Percentiles rank a stretch among this genome's conserved stretches.
Evolutionary conservation across 2,329 filamentous ascomycete genomes (phyloP).

Genomic region (Pseudogymnoascus sp.): DNA sequence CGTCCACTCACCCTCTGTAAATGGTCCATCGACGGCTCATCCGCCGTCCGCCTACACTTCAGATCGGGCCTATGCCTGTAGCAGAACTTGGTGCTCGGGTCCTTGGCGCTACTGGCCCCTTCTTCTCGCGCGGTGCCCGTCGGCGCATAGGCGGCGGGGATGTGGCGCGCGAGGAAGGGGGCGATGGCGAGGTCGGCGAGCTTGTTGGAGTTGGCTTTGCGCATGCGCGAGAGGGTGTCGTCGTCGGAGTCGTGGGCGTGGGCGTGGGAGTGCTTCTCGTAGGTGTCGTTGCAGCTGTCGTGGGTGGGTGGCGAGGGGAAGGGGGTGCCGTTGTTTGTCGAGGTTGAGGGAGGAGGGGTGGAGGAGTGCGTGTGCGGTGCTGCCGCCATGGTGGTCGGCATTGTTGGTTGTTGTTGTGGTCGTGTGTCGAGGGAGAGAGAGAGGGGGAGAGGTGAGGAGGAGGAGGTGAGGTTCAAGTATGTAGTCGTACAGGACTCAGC

Average conservation of each 20-base stretch:
- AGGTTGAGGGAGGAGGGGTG: neutral
- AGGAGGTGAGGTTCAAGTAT: neutral
- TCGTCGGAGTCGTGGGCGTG: no score
- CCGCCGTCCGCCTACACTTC: slow-evolving; percentile 85
- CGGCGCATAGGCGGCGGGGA: slow-evolving; percentile 80
- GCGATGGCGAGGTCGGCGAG: slow-evolving; percentile 25
- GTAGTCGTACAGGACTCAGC: neutral
- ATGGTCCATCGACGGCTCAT: slow-evolving; percentile 93
- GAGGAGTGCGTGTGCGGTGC: neutral
- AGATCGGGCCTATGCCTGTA: slow-evolving; percentile 91
- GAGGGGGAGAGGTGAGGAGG: neutral
- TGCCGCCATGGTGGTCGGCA: neutral
- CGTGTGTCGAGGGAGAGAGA: neutral
- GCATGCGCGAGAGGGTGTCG: neutral
- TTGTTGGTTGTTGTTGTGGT: neutral
- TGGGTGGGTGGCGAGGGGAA: slow-evolving; percentile 16
- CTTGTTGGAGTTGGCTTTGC: slow-evolving; percentile 22
- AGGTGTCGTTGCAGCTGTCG: slow-evolving; percentile 20
- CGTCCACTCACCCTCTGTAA: slow-evolving; percentile 67
- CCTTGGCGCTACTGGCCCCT: slow-evolving; percentile 34
- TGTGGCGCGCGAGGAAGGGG: slow-evolving; percentile 85
- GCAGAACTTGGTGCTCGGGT: slow-evolving; percentile 82
- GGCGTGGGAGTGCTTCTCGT: neutral
- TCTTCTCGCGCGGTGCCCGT: slow-evolving; percentile 42
- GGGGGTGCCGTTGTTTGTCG: neutral